Evolutionary conservation across 2,329 filamentous ascomycete genomes (phyloP).

Genomic region (Thielaviopsis musarum): DNA sequence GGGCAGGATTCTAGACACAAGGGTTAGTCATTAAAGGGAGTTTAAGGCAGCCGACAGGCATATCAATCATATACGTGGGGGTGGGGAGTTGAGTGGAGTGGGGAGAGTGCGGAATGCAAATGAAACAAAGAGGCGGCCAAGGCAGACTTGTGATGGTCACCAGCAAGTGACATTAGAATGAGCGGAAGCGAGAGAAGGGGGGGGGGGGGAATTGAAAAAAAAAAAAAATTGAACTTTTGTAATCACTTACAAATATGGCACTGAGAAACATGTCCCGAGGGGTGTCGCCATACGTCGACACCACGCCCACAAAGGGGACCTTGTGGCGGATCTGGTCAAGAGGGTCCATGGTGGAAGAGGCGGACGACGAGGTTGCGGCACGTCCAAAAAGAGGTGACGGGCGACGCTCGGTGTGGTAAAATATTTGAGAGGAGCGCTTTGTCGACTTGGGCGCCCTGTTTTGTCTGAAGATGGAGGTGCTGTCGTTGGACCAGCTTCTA

Average conservation of each 20-base stretch:
- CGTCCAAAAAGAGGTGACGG: constrained; percentile 1
- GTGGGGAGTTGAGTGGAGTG: not conserved
- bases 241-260: constrained; percentile 11
- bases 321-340: constrained; percentile 8
- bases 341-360: not conserved
- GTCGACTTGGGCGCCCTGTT: not conserved
- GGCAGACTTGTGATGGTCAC: not conserved
- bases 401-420: constrained; percentile 2
- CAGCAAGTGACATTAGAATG: not conserved
- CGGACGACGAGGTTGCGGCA: not conserved
- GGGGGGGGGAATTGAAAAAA: not conserved
- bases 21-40: not conserved
- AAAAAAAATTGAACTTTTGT: not conserved
- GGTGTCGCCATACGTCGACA: constrained; percentile 8
- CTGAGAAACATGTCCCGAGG: constrained; percentile 7
- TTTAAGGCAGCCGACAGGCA: not conserved
- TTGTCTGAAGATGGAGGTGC: not conserved
- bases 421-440: constrained; percentile 5
- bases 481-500: constrained; percentile 8
- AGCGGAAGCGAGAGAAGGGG: not conserved
- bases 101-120: not conserved
- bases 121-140: not conserved
- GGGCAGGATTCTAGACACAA: constrained; percentile 1
- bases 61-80: too few relatives aligned
- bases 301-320: constrained; percentile 9